These are phyloP conservation scores for Seminavis robusta DNA, from an alignment of 108 stramenopile genomes.

Conservation along the genomic window DNA sequence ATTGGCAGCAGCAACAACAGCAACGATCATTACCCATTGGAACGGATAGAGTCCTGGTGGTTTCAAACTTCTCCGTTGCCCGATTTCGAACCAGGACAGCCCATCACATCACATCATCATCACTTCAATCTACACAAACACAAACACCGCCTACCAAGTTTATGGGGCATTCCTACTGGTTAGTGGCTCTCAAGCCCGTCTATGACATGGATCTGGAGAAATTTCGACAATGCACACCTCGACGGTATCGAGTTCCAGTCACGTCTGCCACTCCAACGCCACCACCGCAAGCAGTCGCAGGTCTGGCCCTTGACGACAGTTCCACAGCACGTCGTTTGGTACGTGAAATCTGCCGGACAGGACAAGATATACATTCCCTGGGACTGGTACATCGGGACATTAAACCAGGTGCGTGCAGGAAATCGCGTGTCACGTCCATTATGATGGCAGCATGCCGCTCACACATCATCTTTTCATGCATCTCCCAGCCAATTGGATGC, in stretches of 20 bases:
- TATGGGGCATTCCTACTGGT: constrained; percentile 4
- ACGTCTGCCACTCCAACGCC: no score
- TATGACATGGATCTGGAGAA: constrained; percentile 18
- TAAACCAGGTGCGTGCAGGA: no score
- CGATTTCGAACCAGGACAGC: background rate
- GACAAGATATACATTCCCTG: no score
- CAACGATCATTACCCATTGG: constrained; percentile 4
- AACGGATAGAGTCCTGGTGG: constrained; percentile 18
- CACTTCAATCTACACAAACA: background rate
- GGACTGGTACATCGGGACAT: no score
- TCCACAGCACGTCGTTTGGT: no score
- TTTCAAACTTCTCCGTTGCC: constrained; percentile 7
- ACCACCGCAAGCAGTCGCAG: no score
- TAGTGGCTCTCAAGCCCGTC: constrained; percentile 19
- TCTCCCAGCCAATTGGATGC: background rate
- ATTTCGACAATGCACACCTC: background rate
- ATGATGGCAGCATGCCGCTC: no score
- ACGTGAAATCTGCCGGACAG: no score
- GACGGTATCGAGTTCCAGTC: background rate
- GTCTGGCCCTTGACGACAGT: no score
- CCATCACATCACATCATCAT: background rate
- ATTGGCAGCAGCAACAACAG: background rate
- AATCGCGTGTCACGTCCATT: no score
- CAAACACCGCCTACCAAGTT: constrained; percentile 3
- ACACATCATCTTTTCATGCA: no score